Base-by-base conservation (phyloP, 352 stramenopile genomes). In the Phytopythium montanum region DNA sequence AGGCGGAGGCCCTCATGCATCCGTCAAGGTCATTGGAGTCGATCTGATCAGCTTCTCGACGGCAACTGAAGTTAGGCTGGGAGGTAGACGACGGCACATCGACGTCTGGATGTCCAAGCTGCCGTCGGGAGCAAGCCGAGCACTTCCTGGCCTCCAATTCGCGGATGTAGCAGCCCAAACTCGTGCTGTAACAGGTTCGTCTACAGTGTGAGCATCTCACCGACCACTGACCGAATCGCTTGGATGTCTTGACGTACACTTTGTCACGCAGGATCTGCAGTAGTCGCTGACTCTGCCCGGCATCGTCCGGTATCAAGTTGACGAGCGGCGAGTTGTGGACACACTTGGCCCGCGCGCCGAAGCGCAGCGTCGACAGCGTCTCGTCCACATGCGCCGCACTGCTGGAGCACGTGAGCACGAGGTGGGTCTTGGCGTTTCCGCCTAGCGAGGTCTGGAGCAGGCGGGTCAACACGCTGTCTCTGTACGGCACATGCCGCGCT, bases 291-390 rank as follows among this genome's bases (percentile, higher is more conserved):
- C 53, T 54, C 2, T 67, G 62, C 14, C 44, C 44, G 33, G 38
- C 67, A 14, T 94, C 77, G 18, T 88, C 52, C 12, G 29, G n/a
- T 1, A 61, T 7, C 28, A n/a, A 71, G 60, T 96, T 97, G 2
- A 95, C 71, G 8, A 72, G 76, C 14, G 86, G 82, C 14, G 61
- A 62, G 41, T 92, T 96, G 41, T 68, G 70, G 51, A 96, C 91
- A 31, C 66, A 87, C 66, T 96, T 97, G 38, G 92, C 90, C 2
- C 92, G 75, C 19, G 88, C 79, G 1, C 92, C 92, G 46, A 97
- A 98, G 29, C 94, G 92, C 39, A 98, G 64, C 19, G 92, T 97
- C 19, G 82, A 93, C 29, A 96, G 64, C 36, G 92, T 94, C 60
- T 94, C 85, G 12, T 90, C 72, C 2, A 70, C 25, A 41, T 90